A percentile compares a stretch with the other conserved stretches of the same genome.
These are phyloP conservation scores for Fragilaria radians DNA, from an alignment of 108 stramenopile species.

Conservation along the genomic window DNA sequence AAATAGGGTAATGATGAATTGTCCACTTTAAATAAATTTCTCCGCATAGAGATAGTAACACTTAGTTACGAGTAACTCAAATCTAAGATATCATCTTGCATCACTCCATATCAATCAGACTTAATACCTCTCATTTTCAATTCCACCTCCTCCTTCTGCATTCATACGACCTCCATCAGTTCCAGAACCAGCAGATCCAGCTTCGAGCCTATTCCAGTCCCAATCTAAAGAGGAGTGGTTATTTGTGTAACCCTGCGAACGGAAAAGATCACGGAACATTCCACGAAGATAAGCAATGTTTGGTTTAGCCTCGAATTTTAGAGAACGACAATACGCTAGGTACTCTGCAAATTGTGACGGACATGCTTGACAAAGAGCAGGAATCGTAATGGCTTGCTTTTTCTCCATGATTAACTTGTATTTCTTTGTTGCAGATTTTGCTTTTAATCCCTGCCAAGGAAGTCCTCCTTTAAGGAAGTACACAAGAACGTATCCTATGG, in stretches of 20 bases:
- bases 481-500: conserved; percentile 95
- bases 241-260: conserved; percentile 88
- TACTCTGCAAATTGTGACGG: conserved; percentile 97
- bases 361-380: conserved; percentile 93
- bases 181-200: conserved; percentile 28
- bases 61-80: no score
- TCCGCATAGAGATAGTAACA: no score
- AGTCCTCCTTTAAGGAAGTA: conserved; percentile 98
- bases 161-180: conserved; percentile 1
- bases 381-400: conserved; percentile 88
- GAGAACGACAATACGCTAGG: conserved; percentile 93
- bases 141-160: no score
- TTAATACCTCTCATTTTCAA: no score
- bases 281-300: conserved; percentile 96
- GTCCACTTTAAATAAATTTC: no score
- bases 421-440: conserved; percentile 90
- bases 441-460: conserved; percentile 99
- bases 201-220: conserved; percentile 88
- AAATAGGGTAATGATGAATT: no score
- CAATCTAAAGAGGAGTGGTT: conserved; percentile 85
- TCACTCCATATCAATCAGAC: no score
- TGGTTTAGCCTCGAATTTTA: conserved; percentile 98
- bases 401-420: conserved; percentile 96
- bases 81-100: no score
- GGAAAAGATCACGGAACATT: conserved; percentile 93